Percentiles rank a stretch among this genome's conserved stretches.
phyloP scores from a whole-genome alignment of 2,329 filamentous ascomycete genomes.

The Penicillium sp. region DNA sequence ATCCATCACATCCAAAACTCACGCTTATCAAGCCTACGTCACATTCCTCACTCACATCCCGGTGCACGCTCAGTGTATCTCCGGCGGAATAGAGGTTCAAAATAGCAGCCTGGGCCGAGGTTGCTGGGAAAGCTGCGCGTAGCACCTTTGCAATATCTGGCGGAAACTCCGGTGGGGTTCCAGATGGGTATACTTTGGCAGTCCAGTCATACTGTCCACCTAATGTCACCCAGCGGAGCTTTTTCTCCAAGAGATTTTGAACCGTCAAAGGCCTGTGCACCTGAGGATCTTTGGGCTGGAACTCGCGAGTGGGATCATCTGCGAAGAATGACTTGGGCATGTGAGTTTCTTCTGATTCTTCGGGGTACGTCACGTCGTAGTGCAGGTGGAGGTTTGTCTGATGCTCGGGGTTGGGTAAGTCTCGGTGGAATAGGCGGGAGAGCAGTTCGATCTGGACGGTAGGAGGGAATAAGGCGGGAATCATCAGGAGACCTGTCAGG shows the following conservation, averaged over 20 bases:
- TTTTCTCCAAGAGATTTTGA: slow-evolving; percentile 70
- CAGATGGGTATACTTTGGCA: slow-evolving; percentile 72
- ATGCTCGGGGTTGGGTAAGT: slow-evolving; percentile 71
- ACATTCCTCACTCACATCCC: slow-evolving; percentile 86
- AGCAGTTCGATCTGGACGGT: slow-evolving; percentile 69
- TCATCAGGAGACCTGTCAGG: slow-evolving; percentile 69
- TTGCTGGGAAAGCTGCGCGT: slow-evolving; percentile 69
- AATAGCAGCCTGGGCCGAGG: slow-evolving; percentile 82
- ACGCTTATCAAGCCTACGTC: slow-evolving; percentile 78
- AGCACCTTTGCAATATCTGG: slow-evolving; percentile 68
- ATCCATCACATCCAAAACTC: slow-evolving; percentile 82
- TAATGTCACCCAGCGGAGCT: slow-evolving; percentile 89
- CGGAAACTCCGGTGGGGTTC: slow-evolving; percentile 71
- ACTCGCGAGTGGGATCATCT: slow-evolving; percentile 44
- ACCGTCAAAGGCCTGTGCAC: slow-evolving; percentile 74
- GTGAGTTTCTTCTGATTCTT: slow-evolving; percentile 7
- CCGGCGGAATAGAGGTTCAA: slow-evolving; percentile 89
- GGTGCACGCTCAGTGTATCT: slow-evolving; percentile 88
- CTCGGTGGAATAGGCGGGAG: slow-evolving; percentile 71
- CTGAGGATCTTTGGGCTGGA: slow-evolving; percentile 64
- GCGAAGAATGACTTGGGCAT: slow-evolving; percentile 53
- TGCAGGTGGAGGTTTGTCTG: slow-evolving; percentile 89
- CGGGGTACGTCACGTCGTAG: slow-evolving; percentile 67
- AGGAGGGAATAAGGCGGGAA: slow-evolving; percentile 72
- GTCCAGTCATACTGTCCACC: slow-evolving; percentile 98